Evolutionary conservation across 345 rosid genomes (phyloP), one percentile per base, ranked within the genome.

Genomic region (Pugionium dolabratum): DNA sequence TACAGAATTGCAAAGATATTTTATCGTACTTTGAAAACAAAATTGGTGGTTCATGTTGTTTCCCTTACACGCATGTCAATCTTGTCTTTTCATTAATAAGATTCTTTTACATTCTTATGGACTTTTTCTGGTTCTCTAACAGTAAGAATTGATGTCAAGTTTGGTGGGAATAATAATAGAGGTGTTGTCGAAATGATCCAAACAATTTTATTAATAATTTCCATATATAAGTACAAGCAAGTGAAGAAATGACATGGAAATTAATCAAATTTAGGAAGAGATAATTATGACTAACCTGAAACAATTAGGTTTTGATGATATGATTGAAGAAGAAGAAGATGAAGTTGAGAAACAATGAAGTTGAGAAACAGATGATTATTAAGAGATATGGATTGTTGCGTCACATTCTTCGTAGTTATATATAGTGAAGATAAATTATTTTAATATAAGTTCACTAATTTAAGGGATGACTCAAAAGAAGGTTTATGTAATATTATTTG

Each of bases 371-470:
- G 52, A 60, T 59, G 68, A 74, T 66, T 48, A 54, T 46, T 18
- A 18, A 18, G 18, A 18, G 18, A 18, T 18, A 18, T 18, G 18
- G 18, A 18, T 18, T 18, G 18, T 18, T 18, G 54, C 70, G 69
- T 81, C 85, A 78, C 75, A 81, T 82, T 82, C 80, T 63, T 74
- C 71, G n/a, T 73, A 67, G 69, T 76, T 74, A 75, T 79, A 74
- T 76, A 79, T 76, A 84, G 79, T 74, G 75, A 76, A 74, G 52
- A 67, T 55, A 60, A 37, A 54, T 28, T 59, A 67, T 53, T 71
- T 45, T 2, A 27, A 39, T 60, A 54, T 7, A 51, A 39, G 51
- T n/a, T 73, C 32, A 11, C 65, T 49, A 72, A 18, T 66, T 31
- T 27, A 59, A 18, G 18, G 18, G 18, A 45, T 60, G 43, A 61